Evolutionary conservation across 306 rosid genomes (phyloP), one percentile per base, ranked within the genome.

Genomic region (Erythrophleum fordii): DNA sequence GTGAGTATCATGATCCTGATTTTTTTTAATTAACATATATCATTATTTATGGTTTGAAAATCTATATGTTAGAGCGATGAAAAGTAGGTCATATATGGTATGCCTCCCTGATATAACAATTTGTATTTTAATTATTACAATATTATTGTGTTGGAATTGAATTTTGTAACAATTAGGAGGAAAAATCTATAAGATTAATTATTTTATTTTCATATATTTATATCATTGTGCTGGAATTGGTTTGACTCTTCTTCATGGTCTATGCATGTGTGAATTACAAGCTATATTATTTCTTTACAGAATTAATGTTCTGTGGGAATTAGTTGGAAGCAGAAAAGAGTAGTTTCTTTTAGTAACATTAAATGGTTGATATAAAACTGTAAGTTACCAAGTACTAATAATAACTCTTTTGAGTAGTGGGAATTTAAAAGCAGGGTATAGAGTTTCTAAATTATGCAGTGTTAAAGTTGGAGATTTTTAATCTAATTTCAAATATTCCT

Each of bases 391-490:
- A 46, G 18, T 46, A 46, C 52, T 46, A 46, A 46, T 46, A 13
- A 46, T 46, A 12, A 13, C 18, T 46, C 52, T 52, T n/a, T 9
- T 20, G 28, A 0, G 34, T 73, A 41, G 44, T 41, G 66, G 41
- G 25, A 76, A 55, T 60, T 45, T 44, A 62, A 53, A 28, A 41
- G 78, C 39, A 72, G 73, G 29, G 65, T 78, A 29, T 67, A 49
- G 76, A 71, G 67, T 76, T 53, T 48, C 69, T 49, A 29, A 49
- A 74, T 29, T 18, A 67, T 58, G 75, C 64, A 23, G 71, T 59
- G 34, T 46, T 66, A 66, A 64, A 46, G 45, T 67, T 41, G 9
- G 0, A 62, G 62, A 52, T 11, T 49, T 29, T 60, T 73, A 26
- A 59, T 59, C 51, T 51, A 73, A 34, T 67, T 85, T 73, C 12